A percentile compares a stretch with the other conserved stretches of the same genome.
phyloP scores from a whole-genome alignment of 1,284 basidiomycete genomes.

The Sphaerobolus stellatus region DNA sequence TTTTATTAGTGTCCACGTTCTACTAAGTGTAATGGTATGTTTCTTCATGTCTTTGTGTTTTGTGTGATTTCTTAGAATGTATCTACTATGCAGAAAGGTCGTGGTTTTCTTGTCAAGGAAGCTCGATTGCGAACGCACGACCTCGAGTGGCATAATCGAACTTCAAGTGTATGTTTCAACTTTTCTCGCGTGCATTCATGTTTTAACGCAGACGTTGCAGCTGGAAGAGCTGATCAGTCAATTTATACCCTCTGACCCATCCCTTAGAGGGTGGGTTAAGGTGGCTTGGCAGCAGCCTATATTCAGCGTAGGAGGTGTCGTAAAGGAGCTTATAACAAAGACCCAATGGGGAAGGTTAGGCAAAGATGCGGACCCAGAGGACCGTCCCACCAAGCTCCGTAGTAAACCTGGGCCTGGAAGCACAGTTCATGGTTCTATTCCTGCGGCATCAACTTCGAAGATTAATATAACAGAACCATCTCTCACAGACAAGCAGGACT shows the following conservation, averaged over 20 bases:
- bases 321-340: constrained; percentile 71
- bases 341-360: constrained; percentile 54
- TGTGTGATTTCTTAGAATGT: background rate
- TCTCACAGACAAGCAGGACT: too few species aligned
- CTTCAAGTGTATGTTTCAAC: constrained; percentile 68
- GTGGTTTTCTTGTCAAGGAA: constrained; percentile 73
- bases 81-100: constrained; percentile 46
- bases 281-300: constrained; percentile 76
- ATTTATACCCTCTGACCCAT: constrained; percentile 73
- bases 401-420: too few species aligned
- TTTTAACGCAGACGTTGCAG: constrained; percentile 32
- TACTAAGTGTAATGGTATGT: constrained; percentile 57
- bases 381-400: too few species aligned
- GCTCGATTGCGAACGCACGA: constrained; percentile 71
- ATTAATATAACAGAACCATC: too few species aligned
- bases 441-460: too few species aligned
- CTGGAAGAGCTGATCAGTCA: constrained; percentile 83
- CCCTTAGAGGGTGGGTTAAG: constrained; percentile 79
- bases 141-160: constrained; percentile 83
- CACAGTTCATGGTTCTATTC: too few species aligned
- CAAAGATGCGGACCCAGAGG: constrained; percentile 2
- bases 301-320: constrained; percentile 70
- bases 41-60: background rate
- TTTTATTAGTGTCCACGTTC: constrained; percentile 57
- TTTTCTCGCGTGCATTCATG: background rate